Base-by-base conservation (phyloP, 148 eudicot genomes). In the Arctostaphylos glauca region DNA sequence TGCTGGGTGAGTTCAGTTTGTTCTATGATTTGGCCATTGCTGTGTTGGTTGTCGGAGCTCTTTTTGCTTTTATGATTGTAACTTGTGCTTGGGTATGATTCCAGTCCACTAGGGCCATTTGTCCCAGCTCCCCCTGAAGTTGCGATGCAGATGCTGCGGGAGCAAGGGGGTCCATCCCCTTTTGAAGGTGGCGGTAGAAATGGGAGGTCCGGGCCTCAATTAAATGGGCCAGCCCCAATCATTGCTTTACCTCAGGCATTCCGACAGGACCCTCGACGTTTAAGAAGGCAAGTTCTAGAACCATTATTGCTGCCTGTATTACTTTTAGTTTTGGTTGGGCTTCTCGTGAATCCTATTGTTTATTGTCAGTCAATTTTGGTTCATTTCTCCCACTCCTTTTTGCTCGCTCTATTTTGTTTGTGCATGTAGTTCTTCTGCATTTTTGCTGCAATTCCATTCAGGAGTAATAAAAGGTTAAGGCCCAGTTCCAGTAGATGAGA, bases 101-200 rank as follows among this genome's bases (percentile, higher is more conserved):
- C 87, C 93, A 97, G 99, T 74, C 99, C 99, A 49, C 48, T 97
- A 82, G 99, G 99, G 53, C 99, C 99, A 72, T 97, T 97, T 89
- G 97, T 97, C 76, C 98, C 98, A 54, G 99, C 99, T 4, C 99
- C 99, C 72, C 99, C 99, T 86, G 99, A 97, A 81, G 96, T 97
- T 86, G 99, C 98, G 13, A 93, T 93, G 97, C 87, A 87, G 76
- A 94, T 97, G 98, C 47, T 97, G 82, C 89, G 96, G 81, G 99
- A 97, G 75, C 99, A 97, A 82, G 97, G 97, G 15, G 98, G 96
- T 5, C 91, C 98, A 14, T 59, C 91, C 74, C 91, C 95, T 67
- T 93, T 97, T 86, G 99, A 97, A 87, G 92, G 86, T 9, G 86
- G 90, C 9, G 96, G 93, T 54, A 90, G 94, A 89, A 92, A 84